phyloP scores from a whole-genome alignment of 129 eudicot genomes.

The Deinandra increscens region DNA sequence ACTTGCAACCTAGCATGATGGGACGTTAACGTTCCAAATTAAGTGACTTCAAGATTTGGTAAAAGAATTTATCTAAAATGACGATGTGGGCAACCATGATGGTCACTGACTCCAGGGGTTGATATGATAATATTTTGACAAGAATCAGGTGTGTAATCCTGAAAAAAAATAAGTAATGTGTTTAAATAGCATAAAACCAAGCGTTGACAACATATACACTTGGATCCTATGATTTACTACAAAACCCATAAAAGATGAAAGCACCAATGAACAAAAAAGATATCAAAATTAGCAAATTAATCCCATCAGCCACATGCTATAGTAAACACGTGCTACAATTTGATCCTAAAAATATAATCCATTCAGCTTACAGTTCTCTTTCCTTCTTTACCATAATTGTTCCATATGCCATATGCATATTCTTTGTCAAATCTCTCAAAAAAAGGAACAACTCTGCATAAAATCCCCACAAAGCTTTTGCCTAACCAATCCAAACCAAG shows the following conservation, averaged over 20 bases:
- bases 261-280: not conserved
- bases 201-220: not conserved
- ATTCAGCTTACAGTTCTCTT: conserved; percentile 68
- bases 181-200: not conserved
- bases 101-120: conserved; percentile 95
- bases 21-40: not conserved
- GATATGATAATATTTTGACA: conserved; percentile 89
- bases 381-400: conserved; percentile 98
- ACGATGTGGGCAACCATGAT: conserved; percentile 98
- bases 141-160: conserved; percentile 98
- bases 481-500: too few species aligned
- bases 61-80: conserved; percentile 75
- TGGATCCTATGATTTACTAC: not conserved
- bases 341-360: not conserved
- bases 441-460: too few species aligned
- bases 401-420: conserved; percentile 90
- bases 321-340: not conserved
- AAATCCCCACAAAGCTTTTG: too few species aligned
- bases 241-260: not conserved
- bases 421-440: conserved; percentile 99
- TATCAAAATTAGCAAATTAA: not conserved
- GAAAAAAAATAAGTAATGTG: conserved; percentile 5
- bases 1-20: not conserved
- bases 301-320: not conserved
- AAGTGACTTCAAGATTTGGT: not conserved